These are phyloP conservation scores for Chaetomiaceae sp. DNA, from an alignment of 2,329 filamentous ascomycete species.

Conservation along the genomic window DNA sequence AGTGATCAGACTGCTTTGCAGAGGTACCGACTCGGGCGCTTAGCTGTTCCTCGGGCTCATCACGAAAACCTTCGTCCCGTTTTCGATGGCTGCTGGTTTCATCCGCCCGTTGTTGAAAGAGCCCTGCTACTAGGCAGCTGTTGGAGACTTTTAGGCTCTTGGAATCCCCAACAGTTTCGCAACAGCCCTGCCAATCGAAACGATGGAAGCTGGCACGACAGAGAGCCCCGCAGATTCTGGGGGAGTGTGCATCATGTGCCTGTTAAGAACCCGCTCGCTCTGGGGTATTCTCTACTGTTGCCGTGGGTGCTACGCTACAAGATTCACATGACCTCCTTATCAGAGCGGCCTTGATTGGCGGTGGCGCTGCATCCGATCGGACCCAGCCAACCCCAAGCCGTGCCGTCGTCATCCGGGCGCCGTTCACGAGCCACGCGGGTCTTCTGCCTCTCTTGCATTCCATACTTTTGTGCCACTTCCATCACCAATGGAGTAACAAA, in stretches of 20 bases:
- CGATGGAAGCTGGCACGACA: neutral
- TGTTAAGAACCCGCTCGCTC: slow-evolving; percentile 4
- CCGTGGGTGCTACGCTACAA: neutral
- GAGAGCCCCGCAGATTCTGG: neutral
- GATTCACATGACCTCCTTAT: slow-evolving; percentile 7
- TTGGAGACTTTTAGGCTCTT: too few species aligned
- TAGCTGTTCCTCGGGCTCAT: neutral
- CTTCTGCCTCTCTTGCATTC: neutral
- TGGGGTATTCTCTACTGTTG: neutral
- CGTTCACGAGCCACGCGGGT: slow-evolving; percentile 3
- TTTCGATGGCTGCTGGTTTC: too few species aligned
- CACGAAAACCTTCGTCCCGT: too few species aligned
- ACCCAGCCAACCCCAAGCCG: slow-evolving; percentile 7
- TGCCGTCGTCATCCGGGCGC: slow-evolving; percentile 16
- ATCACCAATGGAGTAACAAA: neutral
- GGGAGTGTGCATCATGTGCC: neutral
- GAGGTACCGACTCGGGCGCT: too few species aligned
- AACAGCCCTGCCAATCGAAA: neutral
- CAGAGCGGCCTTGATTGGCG: slow-evolving; percentile 14
- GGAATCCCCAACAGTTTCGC: neutral
- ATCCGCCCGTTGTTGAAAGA: neutral
- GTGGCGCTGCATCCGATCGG: slow-evolving; percentile 12
- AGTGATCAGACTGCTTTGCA: too few species aligned
- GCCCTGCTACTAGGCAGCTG: neutral
- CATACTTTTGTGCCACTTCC: neutral